These are phyloP conservation scores for Esteya vermicola DNA, from an alignment of 2,329 filamentous ascomycete species.

Conservation along the genomic window DNA sequence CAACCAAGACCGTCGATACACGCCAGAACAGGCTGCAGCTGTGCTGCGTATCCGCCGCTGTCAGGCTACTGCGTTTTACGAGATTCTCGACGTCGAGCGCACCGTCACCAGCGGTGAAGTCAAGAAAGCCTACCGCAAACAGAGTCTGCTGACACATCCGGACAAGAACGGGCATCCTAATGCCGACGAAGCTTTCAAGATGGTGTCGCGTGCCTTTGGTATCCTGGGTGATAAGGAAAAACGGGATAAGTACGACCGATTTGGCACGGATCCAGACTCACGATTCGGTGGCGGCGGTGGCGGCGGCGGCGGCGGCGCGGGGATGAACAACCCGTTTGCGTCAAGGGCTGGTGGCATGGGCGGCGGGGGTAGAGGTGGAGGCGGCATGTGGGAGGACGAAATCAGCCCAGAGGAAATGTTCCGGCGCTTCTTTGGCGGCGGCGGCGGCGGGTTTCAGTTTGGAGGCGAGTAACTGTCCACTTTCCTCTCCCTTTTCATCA, in stretches of 20 bases:
- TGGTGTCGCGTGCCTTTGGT: constrained; percentile 89
- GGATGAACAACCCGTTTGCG: constrained; percentile 6
- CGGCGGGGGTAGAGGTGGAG: constrained; percentile 33
- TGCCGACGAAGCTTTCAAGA: constrained; percentile 96
- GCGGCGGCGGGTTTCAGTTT: constrained; percentile 43
- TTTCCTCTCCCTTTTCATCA: background rate
- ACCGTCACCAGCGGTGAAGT: constrained; percentile 70
- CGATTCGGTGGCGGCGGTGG: constrained; percentile 52
- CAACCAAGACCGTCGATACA: constrained; percentile 64
- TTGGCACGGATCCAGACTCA: constrained; percentile 83
- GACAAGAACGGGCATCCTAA: constrained; percentile 97
- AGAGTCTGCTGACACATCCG: constrained; percentile 87
- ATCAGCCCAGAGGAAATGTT: constrained; percentile 96
- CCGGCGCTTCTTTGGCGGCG: constrained; percentile 85
- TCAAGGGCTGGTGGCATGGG: constrained; percentile 9
- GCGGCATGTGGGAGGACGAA: constrained; percentile 66
- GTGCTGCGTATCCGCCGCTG: constrained; percentile 82
- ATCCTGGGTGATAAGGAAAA: constrained; percentile 89
- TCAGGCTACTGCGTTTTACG: constrained; percentile 79
- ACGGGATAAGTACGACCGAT: constrained; percentile 74
- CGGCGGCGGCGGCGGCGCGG: constrained; percentile 18
- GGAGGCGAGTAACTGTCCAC: constrained; percentile 18
- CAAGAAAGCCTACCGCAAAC: constrained; percentile 94
- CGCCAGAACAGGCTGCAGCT: constrained; percentile 78
- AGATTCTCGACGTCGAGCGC: constrained; percentile 62